Base-by-base conservation (phyloP, 257 asterid species). In the Striga asiatica region DNA sequence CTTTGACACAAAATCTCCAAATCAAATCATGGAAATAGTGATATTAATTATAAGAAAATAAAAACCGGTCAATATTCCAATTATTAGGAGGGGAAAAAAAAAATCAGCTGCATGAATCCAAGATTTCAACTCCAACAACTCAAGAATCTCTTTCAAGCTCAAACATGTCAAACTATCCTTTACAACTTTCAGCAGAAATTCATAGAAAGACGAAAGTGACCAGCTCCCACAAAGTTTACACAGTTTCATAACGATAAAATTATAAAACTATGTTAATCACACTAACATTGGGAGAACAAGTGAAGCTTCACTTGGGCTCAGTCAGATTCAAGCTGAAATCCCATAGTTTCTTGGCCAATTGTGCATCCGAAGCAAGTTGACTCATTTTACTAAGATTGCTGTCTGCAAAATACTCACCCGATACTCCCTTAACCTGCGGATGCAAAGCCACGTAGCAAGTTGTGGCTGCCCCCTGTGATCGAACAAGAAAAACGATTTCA, bases 371-470 rank as follows among this genome's bases (percentile, higher is more conserved):
- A 55, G 78, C 82, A 5, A 63, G 66, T 25, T 68, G 43, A 45
- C 66, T 70, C 0, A 75, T 51, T 43, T 54, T 56, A 6, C 65
- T 29, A 1, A 66, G 51, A 16, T 87, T 80, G 50, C 81, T 71
- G 62, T 87, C 79, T 0, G 60, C 21, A 56, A 87, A 87, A 57
- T 81, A 83, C 77, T 87, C 66, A 8, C 94, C 92, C 6, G 77
- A 81, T 34, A 87, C 74, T 41, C 89, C 94, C 53, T 77, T 62
- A 41, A 81, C 88, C 62, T 70, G 75, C 29, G 87, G 96, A 66
- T 79, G 73, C 74, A 87, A 52, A 20, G 96, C 96, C 41, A 83
- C 82, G 47, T 87, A 87, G 66, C 85, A 83, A 2, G 84, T 71
- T 11, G 88, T 78, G 22, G 88, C 79, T 6, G 93, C 85, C 49